A percentile compares a stretch with the other conserved stretches of the same genome.
Evolutionary conservation across 441 rosid species (phyloP).

Genomic region (Brassica balearica): DNA sequence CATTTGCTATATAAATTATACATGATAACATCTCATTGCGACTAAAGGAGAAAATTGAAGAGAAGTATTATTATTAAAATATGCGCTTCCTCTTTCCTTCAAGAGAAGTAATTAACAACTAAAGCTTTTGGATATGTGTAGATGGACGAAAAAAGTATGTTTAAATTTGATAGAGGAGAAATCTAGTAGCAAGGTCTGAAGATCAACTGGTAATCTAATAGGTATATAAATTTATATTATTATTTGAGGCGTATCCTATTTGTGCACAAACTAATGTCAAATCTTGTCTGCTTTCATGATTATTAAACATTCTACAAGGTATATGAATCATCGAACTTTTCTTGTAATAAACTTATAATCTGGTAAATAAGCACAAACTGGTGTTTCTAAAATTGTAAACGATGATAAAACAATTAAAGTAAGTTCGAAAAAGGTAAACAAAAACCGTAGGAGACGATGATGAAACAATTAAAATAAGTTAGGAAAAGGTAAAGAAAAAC

Average conservation of each 20-base stretch:
- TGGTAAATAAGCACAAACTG: too few relatives aligned
- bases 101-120: constrained; percentile 40
- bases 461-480: too few relatives aligned
- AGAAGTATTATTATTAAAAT: background rate
- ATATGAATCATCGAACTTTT: background rate
- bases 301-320: constrained; percentile 16
- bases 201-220: constrained; percentile 18
- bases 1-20: background rate
- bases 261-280: constrained; percentile 48
- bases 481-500: too few relatives aligned
- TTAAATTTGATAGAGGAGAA: background rate
- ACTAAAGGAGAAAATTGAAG: background rate
- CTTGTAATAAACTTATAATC: background rate
- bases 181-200: constrained; percentile 29
- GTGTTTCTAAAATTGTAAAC: too few relatives aligned
- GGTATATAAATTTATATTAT: constrained; percentile 32
- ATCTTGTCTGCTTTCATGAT: constrained; percentile 28
- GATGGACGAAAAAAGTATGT: constrained; percentile 15
- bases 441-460: too few relatives aligned
- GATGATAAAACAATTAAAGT: too few relatives aligned
- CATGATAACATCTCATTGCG: background rate
- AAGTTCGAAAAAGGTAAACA: too few relatives aligned
- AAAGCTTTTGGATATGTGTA: constrained; percentile 36
- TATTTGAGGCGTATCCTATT: constrained; percentile 43
- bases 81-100: constrained; percentile 2